Base-by-base conservation (phyloP, 179 eudicot species). In the Beta lomatogona region DNA sequence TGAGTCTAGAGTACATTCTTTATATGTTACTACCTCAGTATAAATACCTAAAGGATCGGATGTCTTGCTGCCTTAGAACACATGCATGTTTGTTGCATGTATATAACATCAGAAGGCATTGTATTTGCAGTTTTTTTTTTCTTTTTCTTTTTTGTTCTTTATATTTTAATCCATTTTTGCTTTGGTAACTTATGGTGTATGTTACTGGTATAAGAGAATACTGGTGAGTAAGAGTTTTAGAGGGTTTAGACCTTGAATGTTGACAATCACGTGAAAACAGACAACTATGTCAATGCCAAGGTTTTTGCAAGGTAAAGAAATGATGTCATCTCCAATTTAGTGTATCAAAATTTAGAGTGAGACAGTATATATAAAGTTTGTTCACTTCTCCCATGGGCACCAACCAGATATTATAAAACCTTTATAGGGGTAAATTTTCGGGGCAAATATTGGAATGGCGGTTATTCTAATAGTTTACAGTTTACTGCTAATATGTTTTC, bases 101-200 rank as follows among this genome's bases (percentile, higher is more conserved):
- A 80, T 80, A 5, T 52, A 73, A 70, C 15, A 53, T 50, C 55
- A n/a, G 80, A 79, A 75, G 69, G 68, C 78, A 76, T 76, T 79
- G 6, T 5, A 54, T 61, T 31, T 12, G 16, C 46, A 14, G 9
- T 45, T 41, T 48, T 67, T 52, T 46, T 58, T 75, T 50, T 45
- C 28, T 25, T 28, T 75, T 5, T 31, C 75, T 66, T 36, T 73
- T 21, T 73, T 25, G 53, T 46, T 52, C 22, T 36, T 7, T 52
- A 19, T 52, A 14, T 25, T 71, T 75, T 18, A 8, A 6, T 16
- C 13, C 28, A 25, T 45, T 78, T 69, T 78, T 28, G 50, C 50
- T 79, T 59, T 22, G 57, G 67, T 60, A 63, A 69, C 77, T 79
- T 60, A 65, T 79, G 79, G 80, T 68, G 71, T 65, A 77, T 75